Base-by-base conservation (phyloP, 2,329 filamentous ascomycete species). In the Sporothrix inflata region DNA sequence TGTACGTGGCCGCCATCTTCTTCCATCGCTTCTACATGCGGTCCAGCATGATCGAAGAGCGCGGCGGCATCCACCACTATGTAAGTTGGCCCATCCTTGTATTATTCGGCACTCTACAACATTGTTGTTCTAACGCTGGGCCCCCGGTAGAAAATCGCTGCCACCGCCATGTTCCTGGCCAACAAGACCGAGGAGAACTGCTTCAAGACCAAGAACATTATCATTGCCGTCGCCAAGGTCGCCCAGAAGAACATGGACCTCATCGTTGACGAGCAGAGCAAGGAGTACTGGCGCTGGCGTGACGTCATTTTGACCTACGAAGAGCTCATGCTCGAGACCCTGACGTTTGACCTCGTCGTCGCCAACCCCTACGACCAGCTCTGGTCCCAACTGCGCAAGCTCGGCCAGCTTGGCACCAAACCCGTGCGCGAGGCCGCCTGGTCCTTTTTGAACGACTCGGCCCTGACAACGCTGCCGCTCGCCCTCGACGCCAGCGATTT, bases 131-230 rank as follows among this genome's bases (percentile, higher is more conserved):
- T 34, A 34, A 34, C 30, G 30, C 30, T 6, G 30, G 30, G 3
- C 27, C 47, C 11, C 34, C 8, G 5, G 19, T 47, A 92, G 90
- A 91, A 91, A 77, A 93, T 97, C 73, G 96, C 94, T 12, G 96
- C 94, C 0, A 97, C 94, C 0, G 89, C 94, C 1, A 86, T 99
- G 1, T 99, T 98, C 77, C 87, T 99, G 11, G 95, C 96, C 9
- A 98, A 97, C 76, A 99, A 99, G 81, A 95, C 97, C 24, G 95
- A 99, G 79, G 96, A 99, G 80, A 97, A 97, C 79, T 97, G 94
- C 79, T 91, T 95, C 66, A 97, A 97, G 82, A 97, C 97, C 77
- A 97, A 94, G 78, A 94, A 98, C 75, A 87, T 99, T 73, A 95
- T 99, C 75, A 91, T 98, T 42, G 93, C 94, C 0, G 96, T 97